phyloP scores from a whole-genome alignment of 2,329 filamentous ascomycete genomes.

The Neophaeococcomyces aloes region DNA sequence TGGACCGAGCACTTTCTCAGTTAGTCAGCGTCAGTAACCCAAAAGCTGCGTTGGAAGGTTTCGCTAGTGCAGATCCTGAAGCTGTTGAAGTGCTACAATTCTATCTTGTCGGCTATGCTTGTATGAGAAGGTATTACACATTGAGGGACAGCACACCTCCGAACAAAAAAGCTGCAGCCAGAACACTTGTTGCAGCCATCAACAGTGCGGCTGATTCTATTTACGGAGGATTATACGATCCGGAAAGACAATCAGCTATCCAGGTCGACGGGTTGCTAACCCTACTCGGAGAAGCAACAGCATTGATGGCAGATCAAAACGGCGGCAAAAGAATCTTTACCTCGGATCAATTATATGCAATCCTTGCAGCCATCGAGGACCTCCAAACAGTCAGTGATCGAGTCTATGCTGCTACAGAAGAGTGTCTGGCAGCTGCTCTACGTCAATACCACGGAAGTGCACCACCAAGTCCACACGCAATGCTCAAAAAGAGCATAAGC shows the following conservation, averaged over 20 bases:
- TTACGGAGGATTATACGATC: slow-evolving; percentile 79
- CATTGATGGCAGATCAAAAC: slow-evolving; percentile 53
- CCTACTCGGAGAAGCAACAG: slow-evolving; percentile 70
- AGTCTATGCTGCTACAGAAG: slow-evolving; percentile 63
- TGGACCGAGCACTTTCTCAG: slow-evolving; percentile 61
- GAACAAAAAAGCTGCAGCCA: slow-evolving; percentile 58
- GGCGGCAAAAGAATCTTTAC: slow-evolving; percentile 51
- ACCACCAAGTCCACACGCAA: slow-evolving; percentile 50
- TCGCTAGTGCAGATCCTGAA: slow-evolving; percentile 65
- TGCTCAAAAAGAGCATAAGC: slow-evolving; percentile 55
- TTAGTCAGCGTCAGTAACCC: slow-evolving; percentile 56
- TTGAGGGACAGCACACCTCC: slow-evolving; percentile 52
- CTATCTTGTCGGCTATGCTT: slow-evolving; percentile 85
- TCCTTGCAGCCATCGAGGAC: slow-evolving; percentile 71
- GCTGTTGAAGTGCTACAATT: slow-evolving; percentile 75
- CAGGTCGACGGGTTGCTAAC: slow-evolving; percentile 78
- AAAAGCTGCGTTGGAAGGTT: slow-evolving; percentile 57
- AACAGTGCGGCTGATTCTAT: slow-evolving; percentile 82
- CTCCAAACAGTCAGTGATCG: slow-evolving; percentile 62
- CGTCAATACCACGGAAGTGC: slow-evolving; percentile 54
- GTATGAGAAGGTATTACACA: slow-evolving; percentile 79
- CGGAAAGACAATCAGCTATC: slow-evolving; percentile 67
- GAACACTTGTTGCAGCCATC: slow-evolving; percentile 70
- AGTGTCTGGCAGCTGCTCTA: slow-evolving; percentile 66
- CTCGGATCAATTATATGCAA: slow-evolving; percentile 59